Conservation (phyloP, 148 eudicot species). For the Diospyros kaki region DNA sequence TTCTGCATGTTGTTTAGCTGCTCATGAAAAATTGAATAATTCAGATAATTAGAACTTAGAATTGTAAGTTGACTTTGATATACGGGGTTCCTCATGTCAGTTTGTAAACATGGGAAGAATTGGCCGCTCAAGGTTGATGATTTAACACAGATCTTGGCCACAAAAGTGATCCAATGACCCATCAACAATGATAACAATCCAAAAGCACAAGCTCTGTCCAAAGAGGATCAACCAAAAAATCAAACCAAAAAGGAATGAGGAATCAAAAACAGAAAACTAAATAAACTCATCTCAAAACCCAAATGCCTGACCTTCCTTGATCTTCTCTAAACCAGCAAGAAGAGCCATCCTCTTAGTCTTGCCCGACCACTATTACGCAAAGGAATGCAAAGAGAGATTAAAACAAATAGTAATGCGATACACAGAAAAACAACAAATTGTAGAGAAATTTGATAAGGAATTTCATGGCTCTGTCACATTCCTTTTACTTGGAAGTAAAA, state of each 20-base stretch:
- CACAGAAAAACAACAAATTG: no score
- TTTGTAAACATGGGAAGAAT: conserved; percentile 51
- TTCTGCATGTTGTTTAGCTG: conserved; percentile 14
- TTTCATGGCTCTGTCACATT: no score
- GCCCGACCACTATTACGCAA: conserved; percentile 52
- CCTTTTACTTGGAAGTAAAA: no score
- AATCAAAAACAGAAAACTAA: background rate
- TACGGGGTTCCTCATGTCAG: conserved; percentile 1
- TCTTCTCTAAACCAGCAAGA: conserved; percentile 61
- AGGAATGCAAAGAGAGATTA: background rate
- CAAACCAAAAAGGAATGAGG: no score
- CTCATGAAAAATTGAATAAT: conserved; percentile 22
- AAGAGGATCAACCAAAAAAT: no score
- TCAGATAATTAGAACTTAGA: conserved; percentile 14
- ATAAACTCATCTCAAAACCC: background rate
- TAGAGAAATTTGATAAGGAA: background rate
- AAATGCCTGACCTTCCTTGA: conserved; percentile 56
- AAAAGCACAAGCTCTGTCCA: no score
- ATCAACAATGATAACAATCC: no score
- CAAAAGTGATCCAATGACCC: no score
- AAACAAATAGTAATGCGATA: no score
- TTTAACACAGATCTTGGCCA: no score
- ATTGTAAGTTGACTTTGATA: conserved; percentile 6
- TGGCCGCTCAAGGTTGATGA: no score
- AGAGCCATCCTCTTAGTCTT: conserved; percentile 64